These are phyloP conservation scores for Exophiala bonariae DNA, from an alignment of 2,329 filamentous ascomycete genomes.

Conservation along the genomic window DNA sequence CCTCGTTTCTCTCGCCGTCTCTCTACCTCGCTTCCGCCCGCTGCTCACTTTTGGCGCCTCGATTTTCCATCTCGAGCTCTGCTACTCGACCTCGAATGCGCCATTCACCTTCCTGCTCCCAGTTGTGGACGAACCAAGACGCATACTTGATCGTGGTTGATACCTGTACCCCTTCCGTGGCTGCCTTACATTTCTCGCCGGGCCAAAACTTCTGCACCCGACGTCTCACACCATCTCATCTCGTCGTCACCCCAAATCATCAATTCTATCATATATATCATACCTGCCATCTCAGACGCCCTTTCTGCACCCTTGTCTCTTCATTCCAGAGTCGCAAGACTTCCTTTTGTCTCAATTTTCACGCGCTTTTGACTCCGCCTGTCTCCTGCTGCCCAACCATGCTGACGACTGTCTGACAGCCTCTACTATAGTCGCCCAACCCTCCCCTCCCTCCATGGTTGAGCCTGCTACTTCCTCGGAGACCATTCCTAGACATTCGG, in stretches of 20 bases:
- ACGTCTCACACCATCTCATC: slow-evolving; percentile 16
- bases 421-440: slow-evolving; percentile 20
- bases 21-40: too few relatives aligned
- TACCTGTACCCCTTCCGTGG: slow-evolving; percentile 1
- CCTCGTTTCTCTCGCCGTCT: too few relatives aligned
- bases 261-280: slow-evolving; percentile 24
- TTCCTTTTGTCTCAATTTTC: slow-evolving; percentile 9
- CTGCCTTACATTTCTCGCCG: background rate
- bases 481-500: slow-evolving; percentile 59
- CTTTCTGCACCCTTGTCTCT: slow-evolving; percentile 1
- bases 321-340: slow-evolving; percentile 19
- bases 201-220: slow-evolving; percentile 5
- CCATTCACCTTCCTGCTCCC: too few relatives aligned
- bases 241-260: slow-evolving; percentile 21
- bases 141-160: too few relatives aligned
- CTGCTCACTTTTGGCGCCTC: too few relatives aligned
- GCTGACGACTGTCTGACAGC: slow-evolving; percentile 28
- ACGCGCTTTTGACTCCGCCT: slow-evolving; percentile 7
- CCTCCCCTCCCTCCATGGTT: slow-evolving; percentile 20
- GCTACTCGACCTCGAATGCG: too few relatives aligned
- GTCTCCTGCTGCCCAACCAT: slow-evolving; percentile 20
- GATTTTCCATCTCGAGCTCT: too few relatives aligned
- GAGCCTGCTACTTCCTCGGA: slow-evolving; percentile 57
- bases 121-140: too few relatives aligned
- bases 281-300: slow-evolving; percentile 17